Evolutionary conservation across 208 protist genomes (phyloP).

Genomic region (Wallacemonas rigidus): DNA sequence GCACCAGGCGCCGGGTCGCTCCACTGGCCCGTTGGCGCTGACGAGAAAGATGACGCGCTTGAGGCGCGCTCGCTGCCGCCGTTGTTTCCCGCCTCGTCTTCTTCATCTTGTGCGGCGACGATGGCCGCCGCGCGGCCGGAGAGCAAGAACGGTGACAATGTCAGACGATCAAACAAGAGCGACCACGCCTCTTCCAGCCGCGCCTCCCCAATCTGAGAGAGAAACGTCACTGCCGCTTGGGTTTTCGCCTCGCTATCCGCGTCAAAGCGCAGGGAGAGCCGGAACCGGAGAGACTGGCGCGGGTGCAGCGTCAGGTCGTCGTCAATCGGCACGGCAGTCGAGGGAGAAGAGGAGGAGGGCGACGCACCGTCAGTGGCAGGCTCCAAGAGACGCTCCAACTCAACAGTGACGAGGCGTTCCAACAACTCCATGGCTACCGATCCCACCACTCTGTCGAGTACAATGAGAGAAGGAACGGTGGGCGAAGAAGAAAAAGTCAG

Average conservation of each 20-base stretch:
- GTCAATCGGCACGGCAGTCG: background rate
- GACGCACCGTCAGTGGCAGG: background rate
- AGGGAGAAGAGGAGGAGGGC: background rate
- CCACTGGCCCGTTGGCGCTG: constrained; percentile 6
- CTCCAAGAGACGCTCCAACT: background rate
- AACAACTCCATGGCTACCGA: constrained; percentile 12
- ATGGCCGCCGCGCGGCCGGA: constrained; percentile 5
- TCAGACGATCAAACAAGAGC: constrained; percentile 13
- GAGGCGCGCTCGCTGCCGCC: background rate
- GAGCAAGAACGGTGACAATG: constrained; percentile 21
- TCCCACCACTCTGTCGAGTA: no score
- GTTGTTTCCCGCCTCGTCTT: background rate
- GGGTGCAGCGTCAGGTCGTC: constrained; percentile 15
- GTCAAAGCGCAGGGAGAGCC: constrained; percentile 19
- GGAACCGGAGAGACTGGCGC: constrained; percentile 10
- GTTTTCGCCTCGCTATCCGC: constrained; percentile 3
- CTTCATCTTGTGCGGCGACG: background rate
- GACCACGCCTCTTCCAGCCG: constrained; percentile 15
- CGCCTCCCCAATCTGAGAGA: constrained; percentile 16
- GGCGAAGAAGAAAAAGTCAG: constrained; percentile 12
- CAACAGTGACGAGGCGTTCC: constrained; percentile 11
- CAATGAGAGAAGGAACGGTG: background rate
- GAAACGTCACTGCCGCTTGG: constrained; percentile 6
- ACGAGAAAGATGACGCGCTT: background rate
- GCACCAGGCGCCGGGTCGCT: background rate